phyloP scores from a whole-genome alignment of 345 rosid genomes.

The Triadica sebifera region DNA sequence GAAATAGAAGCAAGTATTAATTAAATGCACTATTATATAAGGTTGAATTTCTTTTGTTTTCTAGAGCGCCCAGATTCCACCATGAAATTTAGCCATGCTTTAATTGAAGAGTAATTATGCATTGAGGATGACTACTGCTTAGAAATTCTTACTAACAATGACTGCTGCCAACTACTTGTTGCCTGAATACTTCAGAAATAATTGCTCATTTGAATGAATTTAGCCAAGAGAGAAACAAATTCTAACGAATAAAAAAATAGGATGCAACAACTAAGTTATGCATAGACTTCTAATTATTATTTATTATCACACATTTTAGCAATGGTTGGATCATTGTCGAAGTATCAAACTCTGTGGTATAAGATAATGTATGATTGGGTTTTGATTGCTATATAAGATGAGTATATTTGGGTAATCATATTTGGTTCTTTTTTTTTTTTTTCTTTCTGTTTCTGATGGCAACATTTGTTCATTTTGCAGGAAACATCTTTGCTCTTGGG shows the following conservation, averaged over 20 bases:
- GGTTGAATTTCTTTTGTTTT: not conserved
- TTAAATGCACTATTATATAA: not conserved
- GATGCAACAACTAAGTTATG: too few species aligned
- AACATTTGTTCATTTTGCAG: constrained; percentile 41
- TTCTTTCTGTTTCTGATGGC: not conserved
- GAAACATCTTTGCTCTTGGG: constrained; percentile 82
- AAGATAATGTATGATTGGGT: too few species aligned
- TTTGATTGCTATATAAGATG: not conserved
- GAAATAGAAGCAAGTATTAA: too few species aligned
- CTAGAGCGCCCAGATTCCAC: not conserved
- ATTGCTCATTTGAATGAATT: not conserved
- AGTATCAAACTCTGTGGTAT: too few species aligned
- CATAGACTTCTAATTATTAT: too few species aligned
- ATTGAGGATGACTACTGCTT: not conserved
- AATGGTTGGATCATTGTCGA: too few species aligned
- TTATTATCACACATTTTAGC: too few species aligned
- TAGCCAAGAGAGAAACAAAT: not conserved
- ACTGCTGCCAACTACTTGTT: not conserved
- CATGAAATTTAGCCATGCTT: not conserved
- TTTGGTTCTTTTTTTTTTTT: not conserved
- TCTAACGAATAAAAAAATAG: too few species aligned
- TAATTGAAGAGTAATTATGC: not conserved
- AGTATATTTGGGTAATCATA: not conserved
- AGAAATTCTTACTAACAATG: not conserved
- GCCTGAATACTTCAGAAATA: not conserved